phyloP scores from a whole-genome alignment of 2,329 filamentous ascomycete genomes.

The Neophaeococcomyces aloes region DNA sequence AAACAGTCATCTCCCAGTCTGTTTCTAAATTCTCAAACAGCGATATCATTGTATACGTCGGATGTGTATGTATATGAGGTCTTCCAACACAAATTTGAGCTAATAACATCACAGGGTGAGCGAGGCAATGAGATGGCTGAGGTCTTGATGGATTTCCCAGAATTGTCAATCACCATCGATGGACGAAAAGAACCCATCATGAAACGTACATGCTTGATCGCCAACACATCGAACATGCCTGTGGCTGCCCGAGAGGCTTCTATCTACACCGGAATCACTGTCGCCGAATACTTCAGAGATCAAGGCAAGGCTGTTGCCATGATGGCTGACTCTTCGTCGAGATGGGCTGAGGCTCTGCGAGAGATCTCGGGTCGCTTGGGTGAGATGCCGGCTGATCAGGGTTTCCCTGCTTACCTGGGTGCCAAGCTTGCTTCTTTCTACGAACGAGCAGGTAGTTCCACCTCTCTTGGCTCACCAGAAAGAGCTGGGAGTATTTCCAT shows the following conservation, averaged over 20 bases:
- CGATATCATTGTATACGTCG: conserved; percentile 97
- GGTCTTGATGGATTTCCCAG: conserved; percentile 98
- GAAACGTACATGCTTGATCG: conserved; percentile 97
- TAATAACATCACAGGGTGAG: conserved; percentile 47
- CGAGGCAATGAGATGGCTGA: conserved; percentile 99
- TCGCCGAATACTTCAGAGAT: conserved; percentile 94
- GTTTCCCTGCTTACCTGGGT: conserved; percentile 94
- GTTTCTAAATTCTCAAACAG: conserved; percentile 99
- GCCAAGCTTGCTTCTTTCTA: conserved; percentile 98
- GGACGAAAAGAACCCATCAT: conserved; percentile 97
- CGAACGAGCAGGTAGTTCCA: conserved; percentile 86
- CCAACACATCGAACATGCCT: conserved; percentile 99
- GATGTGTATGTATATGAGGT: conserved; percentile 34
- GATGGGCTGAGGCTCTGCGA: conserved; percentile 97
- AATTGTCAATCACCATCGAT: conserved; percentile 88
- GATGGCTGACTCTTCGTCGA: conserved; percentile 98
- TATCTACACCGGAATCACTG: conserved; percentile 93
- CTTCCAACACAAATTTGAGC: conserved; percentile 4
- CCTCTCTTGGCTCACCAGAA: conserved; percentile 76
- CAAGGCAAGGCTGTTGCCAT: conserved; percentile 96
- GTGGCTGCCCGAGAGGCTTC: conserved; percentile 96
- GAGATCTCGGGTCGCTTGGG: conserved; percentile 96
- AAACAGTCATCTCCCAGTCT: conserved; percentile 97
- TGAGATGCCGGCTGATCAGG: conserved; percentile 99
- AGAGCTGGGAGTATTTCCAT: conserved; percentile 90